Evolutionary conservation across 495 filamentous ascomycete genomes (phyloP), one percentile per base, ranked within the genome.

Genomic region (Hypoxylon lenormandii): DNA sequence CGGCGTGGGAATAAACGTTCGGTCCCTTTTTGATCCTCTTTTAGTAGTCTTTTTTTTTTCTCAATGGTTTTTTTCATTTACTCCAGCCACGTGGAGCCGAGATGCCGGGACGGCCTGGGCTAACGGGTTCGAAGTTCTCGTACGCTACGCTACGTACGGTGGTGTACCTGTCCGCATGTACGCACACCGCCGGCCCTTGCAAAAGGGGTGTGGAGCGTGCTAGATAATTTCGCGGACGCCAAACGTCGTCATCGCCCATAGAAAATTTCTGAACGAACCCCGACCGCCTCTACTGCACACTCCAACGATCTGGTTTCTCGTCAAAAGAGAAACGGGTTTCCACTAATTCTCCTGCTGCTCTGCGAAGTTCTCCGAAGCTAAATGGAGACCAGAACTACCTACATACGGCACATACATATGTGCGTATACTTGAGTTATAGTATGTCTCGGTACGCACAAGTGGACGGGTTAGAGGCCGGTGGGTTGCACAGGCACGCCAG

Each of bases 201-300:
- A 54, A 62, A 7, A 28, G 36, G 3, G 38, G 38, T 43, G 68
- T 71, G 68, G 68, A 71, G 62, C 53, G 52, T 49, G 46, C 68
- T 49, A 71, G 68, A 71, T 66, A 71, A 71, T 71, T 71, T 71
- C 68, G 48, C 68, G 68, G 68, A 45, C 59, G 68, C 59, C 48
- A 19, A 18, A 38, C 62, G 58, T 66, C 68, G 64, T 66, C 68
- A 55, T 59, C 38, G 15, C 30, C 10, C 12, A 46, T 49, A 4
- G 36, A 59, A 53, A 65, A 50, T 50, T 69, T 42, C 26, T 28
- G 3, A 26, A 26, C 5, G 23, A 5, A 16, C 5, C 15, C 15
- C 8, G 45, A 12, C 21, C 45, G 7, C 38, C 28, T 26, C 23
- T 26, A 26, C 23, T 26, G 23, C 54, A 40, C 15, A 48, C 37